Base-by-base conservation (phyloP, 352 stramenopile species). In the Globisporangium nodosum region DNA sequence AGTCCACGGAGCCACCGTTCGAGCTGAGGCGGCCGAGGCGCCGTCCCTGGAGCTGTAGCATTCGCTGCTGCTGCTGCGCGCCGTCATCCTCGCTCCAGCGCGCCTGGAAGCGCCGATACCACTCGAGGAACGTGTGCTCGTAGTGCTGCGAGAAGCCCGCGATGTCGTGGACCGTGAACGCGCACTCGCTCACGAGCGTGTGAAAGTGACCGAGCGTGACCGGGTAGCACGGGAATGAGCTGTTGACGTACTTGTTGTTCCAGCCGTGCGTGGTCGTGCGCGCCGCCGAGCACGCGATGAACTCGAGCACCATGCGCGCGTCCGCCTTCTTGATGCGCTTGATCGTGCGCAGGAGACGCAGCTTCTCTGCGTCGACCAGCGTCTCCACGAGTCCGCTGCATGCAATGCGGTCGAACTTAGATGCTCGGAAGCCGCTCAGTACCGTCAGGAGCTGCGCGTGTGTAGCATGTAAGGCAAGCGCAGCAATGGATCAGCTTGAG, bases 231-330 rank as follows among this genome's bases (percentile, higher is more conserved):
- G 78, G 64, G 56, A 84, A 90, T 18, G 73, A 60, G 50, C 76
- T 79, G 55, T 89, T 69, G 51, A 93, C 80, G 70, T 93, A 91
- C 64, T 91, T 90, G 76, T 93, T 93, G 63, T 69, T 87, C 81
- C 84, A 93, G 24, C 77, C 67, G 56, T 90, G 80, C 3, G 78
- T 92, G 54, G 71, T 81, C 63, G 83, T 86, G 48, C 85, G 73
- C 31, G 80, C 71, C 15, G 73, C 73, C 1, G 76, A 74, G 52
- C 82, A 92, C 31, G 73, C 76, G 24, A 83, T 77, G 46, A 93
- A 78, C 61, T 93, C 84, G 9, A 93, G 63, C 33, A 93, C 24
- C 30, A 77, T 85, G 27, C 69, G 68, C 16, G 79, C 84, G 51
- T 72, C 69, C 13, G 66, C 42, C 24, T 69, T 68, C 56, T 90